These are phyloP conservation scores for Colletotrichum higginsianum DNA, from an alignment of 2,329 filamentous ascomycete species.

Conservation along the genomic window DNA sequence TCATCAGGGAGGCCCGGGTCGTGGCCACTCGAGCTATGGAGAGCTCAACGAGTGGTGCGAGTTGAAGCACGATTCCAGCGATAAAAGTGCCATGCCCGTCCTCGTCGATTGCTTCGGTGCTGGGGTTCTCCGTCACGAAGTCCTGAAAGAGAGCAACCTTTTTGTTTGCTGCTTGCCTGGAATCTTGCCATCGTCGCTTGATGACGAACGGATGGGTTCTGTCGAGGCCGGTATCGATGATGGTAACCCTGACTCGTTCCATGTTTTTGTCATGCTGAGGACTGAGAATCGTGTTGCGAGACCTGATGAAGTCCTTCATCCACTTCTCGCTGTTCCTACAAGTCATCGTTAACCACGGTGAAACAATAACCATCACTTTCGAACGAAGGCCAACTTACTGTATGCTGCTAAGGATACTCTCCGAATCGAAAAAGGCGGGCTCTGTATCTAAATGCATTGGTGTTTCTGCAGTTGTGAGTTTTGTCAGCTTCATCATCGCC, in stretches of 20 bases:
- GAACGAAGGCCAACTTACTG: not conserved
- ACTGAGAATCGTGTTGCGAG: conserved; percentile 8
- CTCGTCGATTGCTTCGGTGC: conserved; percentile 2
- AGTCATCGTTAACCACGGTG: not conserved
- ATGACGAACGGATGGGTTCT: conserved; percentile 18
- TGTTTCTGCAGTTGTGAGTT: not conserved
- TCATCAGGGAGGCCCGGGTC: not conserved
- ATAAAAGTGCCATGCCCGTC: conserved; percentile 25
- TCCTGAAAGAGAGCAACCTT: conserved; percentile 16
- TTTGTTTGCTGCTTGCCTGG: not conserved
- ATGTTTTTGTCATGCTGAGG: conserved; percentile 4
- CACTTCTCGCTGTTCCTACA: conserved; percentile 4
- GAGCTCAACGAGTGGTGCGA: conserved; percentile 19
- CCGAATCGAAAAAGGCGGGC: conserved; percentile 7
- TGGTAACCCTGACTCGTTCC: conserved; percentile 17
- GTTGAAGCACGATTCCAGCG: conserved; percentile 12
- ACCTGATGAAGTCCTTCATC: conserved; percentile 3
- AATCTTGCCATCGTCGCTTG: conserved; percentile 7
- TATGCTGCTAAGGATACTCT: not conserved
- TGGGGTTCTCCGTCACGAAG: conserved; percentile 11
- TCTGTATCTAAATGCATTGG: not conserved
- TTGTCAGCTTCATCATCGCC: not conserved
- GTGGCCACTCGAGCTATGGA: conserved; percentile 15
- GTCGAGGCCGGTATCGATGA: conserved; percentile 23
- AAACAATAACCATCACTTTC: too few species aligned